Conservation (phyloP, 2,329 filamentous ascomycete species). For the Pezicula neosporulosa region DNA sequence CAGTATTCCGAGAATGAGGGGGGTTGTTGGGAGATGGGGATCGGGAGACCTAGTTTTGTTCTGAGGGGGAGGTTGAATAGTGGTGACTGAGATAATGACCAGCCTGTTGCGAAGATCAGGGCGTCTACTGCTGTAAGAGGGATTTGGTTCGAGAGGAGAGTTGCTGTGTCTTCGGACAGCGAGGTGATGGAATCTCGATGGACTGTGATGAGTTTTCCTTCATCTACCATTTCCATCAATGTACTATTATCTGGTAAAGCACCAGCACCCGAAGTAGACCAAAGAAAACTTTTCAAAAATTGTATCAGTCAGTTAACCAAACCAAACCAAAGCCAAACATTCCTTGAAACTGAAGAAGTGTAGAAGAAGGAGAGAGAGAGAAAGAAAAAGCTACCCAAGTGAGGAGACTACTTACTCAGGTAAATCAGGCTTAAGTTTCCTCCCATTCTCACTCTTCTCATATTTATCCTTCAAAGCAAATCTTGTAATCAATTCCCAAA, state of each 20-base stretch:
- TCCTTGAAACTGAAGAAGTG: too few species aligned
- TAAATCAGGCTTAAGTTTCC: slow-evolving; percentile 1
- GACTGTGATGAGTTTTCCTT: slow-evolving; percentile 6
- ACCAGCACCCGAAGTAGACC: background rate
- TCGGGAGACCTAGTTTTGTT: slow-evolving; percentile 3
- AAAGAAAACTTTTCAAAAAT: slow-evolving; percentile 7
- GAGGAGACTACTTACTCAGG: slow-evolving; percentile 2
- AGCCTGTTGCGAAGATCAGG: slow-evolving; percentile 8
- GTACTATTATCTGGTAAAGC: slow-evolving; percentile 4
- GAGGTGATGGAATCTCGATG: slow-evolving; percentile 1
- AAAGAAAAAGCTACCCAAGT: too few species aligned
- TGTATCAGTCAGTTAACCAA: too few species aligned
- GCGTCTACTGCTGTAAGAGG: slow-evolving; percentile 5
- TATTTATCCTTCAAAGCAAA: slow-evolving; percentile 41
- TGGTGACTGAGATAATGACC: slow-evolving; percentile 12
- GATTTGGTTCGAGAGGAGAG: slow-evolving; percentile 1
- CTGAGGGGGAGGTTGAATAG: slow-evolving; percentile 1
- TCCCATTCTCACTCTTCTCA: slow-evolving; percentile 28
- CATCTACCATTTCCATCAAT: slow-evolving; percentile 3
- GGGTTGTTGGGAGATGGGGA: background rate
- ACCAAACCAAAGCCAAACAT: too few species aligned
- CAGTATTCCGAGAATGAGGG: slow-evolving; percentile 1
- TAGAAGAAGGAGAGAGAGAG: too few species aligned
- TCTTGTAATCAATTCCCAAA: slow-evolving; percentile 2
- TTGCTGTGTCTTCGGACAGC: background rate